Evolutionary conservation across 371 early-diverging fungal genomes (phyloP).

Genomic region (Rhizopus sp.): DNA sequence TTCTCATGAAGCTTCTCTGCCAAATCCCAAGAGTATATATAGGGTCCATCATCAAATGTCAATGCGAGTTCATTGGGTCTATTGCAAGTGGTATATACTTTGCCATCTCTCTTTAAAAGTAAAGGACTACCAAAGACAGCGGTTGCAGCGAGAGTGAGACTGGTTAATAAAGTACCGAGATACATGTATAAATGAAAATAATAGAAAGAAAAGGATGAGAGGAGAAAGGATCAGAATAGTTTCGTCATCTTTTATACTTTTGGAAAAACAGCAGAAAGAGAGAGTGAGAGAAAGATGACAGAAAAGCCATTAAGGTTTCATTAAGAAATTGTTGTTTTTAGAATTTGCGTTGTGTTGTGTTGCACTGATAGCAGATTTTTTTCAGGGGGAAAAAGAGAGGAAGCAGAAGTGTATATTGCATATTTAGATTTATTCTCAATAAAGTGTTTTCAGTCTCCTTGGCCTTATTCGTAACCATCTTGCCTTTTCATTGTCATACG

Average conservation of each 20-base stretch:
- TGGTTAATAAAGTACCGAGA: background rate
- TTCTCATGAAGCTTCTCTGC: slow-evolving; percentile 16
- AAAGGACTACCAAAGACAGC: background rate
- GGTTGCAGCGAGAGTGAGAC: background rate
- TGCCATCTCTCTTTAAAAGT: background rate
- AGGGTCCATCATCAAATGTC: slow-evolving; percentile 36
- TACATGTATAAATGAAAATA: background rate
- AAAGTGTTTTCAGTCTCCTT: too few relatives aligned
- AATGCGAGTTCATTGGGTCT: slow-evolving; percentile 23
- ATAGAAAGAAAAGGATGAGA: background rate
- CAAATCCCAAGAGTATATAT: slow-evolving; percentile 20
- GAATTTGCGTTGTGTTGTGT: too few relatives aligned
- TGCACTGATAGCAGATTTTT: too few relatives aligned
- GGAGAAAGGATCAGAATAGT: background rate
- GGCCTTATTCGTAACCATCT: too few relatives aligned
- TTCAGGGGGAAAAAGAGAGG: too few relatives aligned
- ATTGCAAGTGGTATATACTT: slow-evolving; percentile 18
- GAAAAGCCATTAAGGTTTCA: background rate
- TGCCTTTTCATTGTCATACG: too few relatives aligned
- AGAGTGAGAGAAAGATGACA: background rate
- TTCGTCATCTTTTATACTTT: background rate
- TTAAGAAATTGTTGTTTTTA: too few relatives aligned
- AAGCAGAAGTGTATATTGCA: too few relatives aligned
- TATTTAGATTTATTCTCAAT: too few relatives aligned
- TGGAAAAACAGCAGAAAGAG: background rate